Evolutionary conservation across 2,329 filamentous ascomycete species (phyloP), one percentile per base, ranked within the genome.

Genomic region (Bisporella sp.): DNA sequence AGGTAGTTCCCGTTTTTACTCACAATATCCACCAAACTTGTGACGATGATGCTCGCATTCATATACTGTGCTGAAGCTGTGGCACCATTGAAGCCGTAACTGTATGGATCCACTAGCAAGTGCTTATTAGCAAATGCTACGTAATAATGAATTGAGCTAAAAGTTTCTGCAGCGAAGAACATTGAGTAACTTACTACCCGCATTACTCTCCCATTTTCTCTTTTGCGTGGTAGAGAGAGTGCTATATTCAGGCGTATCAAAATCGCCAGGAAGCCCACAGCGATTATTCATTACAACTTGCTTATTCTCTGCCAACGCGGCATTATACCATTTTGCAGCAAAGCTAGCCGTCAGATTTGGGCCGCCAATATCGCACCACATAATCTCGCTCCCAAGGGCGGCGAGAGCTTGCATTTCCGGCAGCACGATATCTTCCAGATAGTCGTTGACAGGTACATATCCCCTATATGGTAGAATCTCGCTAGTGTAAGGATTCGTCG

Each of bases 181-280:
- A 21, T 21, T 3, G 21, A 21, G 21, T 21, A 21, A 21, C 21
- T 21, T 21, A 21, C 21, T 78, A 41, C 78, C 78, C 31, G 69
- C 69, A 62, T 73, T 82, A 41, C 67, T 74, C 64, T 82, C 78
- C 78, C 78, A 82, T 62, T 82, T 81, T 32, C 75, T 68, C 29
- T 66, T 59, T 63, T 79, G 76, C 9, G 72, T 69, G 5, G 70
- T 67, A 3, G 66, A 62, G 58, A 74, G 78, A 5, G 67, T 68
- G 37, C 68, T 66, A 60, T 81, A 82, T 59, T 82, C 78, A 1
- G 79, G 78, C 1, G 78, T 82, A 59, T 81, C 77, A 57, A 80
- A 81, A 64, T 82, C 77, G 11, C 65, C 66, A 0, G 75, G 68
- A 0, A 77, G 60, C 5, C 78, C 78, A 60, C 79, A 82, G 12